Evolutionary conservation across 345 rosid species (phyloP).

Genomic region (Citrus hindsii): DNA sequence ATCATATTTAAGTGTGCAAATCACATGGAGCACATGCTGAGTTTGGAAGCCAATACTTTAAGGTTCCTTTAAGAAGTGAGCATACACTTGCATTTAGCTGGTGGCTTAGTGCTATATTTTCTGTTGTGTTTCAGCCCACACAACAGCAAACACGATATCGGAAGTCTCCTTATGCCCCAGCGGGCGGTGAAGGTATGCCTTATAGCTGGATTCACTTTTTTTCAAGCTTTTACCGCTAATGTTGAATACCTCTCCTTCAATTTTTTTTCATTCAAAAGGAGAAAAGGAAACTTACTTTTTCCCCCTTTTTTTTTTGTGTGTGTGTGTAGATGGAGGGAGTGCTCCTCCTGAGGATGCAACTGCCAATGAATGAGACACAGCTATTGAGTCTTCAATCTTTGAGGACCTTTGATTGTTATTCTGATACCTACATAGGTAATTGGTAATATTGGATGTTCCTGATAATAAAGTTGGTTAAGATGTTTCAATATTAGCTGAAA

Average conservation of each 20-base stretch:
- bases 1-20: neutral
- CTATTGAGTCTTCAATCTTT: conserved; percentile 6
- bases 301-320: neutral
- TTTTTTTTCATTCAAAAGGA: neutral
- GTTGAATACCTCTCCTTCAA: neutral
- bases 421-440: conserved; percentile 26
- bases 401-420: conserved; percentile 31
- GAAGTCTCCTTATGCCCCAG: conserved; percentile 88
- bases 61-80: neutral
- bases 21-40: neutral
- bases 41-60: neutral
- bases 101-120: neutral
- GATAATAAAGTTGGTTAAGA: conserved; percentile 30
- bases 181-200: conserved; percentile 70
- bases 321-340: conserved; percentile 63
- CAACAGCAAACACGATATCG: conserved; percentile 97
- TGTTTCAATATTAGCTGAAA: conserved; percentile 16
- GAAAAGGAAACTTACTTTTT: neutral
- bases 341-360: conserved; percentile 51
- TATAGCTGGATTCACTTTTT: neutral
- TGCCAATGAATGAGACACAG: conserved; percentile 35
- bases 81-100: neutral
- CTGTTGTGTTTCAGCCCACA: conserved; percentile 58
- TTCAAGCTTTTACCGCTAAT: neutral
- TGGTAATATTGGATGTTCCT: conserved; percentile 26